A percentile compares a stretch with the other conserved stretches of the same genome.
phyloP scores from a whole-genome alignment of 805 yeast genomes.

The Candida taoyuanica region DNA sequence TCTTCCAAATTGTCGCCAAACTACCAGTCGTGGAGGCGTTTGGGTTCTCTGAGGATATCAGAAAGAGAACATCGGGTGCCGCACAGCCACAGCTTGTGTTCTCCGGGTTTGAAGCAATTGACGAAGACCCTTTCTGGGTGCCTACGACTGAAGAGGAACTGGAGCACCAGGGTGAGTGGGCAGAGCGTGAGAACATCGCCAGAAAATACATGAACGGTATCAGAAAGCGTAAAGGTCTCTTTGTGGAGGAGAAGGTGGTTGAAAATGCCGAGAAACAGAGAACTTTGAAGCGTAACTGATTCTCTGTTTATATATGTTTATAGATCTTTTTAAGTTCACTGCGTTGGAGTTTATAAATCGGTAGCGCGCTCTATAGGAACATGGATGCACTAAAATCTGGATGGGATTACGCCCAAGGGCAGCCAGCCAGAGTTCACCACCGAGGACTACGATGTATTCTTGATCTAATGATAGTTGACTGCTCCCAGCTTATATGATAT shows the following conservation, averaged over 20 bases:
- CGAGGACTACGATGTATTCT: too few species aligned
- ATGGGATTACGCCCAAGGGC: too few species aligned
- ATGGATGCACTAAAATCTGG: neutral
- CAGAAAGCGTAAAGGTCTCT: slow-evolving; percentile 82
- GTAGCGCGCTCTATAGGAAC: too few species aligned
- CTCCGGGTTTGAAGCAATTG: slow-evolving; percentile 80
- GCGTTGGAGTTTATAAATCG: too few species aligned
- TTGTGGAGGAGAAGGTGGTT: slow-evolving; percentile 85
- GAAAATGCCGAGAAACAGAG: slow-evolving; percentile 93
- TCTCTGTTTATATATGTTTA: neutral
- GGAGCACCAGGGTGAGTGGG: slow-evolving; percentile 87
- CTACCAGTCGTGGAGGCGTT: slow-evolving; percentile 95
- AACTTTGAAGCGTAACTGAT: slow-evolving; percentile 66
- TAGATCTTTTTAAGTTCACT: too few species aligned
- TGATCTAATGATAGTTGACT: too few species aligned
- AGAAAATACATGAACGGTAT: slow-evolving; percentile 78
- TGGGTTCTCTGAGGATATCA: slow-evolving; percentile 92
- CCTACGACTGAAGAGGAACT: slow-evolving; percentile 96
- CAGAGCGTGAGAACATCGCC: slow-evolving; percentile 90
- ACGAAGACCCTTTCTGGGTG: slow-evolving; percentile 97
- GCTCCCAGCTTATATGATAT: too few species aligned
- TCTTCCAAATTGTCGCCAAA: slow-evolving; percentile 78
- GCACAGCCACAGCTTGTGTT: slow-evolving; percentile 95
- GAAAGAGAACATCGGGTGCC: slow-evolving; percentile 92
- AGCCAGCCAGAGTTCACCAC: too few species aligned